Percentiles rank a stretch among this genome's conserved stretches.
phyloP scores from a whole-genome alignment of 768 basidiomycete species.

The Tricholoma terreum region DNA sequence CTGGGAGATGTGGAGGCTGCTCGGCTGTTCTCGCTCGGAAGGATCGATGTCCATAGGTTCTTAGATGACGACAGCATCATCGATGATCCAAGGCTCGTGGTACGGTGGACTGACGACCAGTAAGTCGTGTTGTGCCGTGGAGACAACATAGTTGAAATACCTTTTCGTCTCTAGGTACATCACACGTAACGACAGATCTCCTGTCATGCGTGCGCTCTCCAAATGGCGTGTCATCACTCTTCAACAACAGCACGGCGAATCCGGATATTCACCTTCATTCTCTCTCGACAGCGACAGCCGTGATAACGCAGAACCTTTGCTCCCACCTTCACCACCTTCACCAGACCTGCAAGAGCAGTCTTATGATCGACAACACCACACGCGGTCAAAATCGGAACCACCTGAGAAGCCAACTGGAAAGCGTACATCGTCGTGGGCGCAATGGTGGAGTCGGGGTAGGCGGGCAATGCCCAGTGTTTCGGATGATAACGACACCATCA shows the following conservation, averaged over 20 bases:
- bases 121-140: constrained; percentile 32
- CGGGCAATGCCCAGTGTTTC: constrained; percentile 24
- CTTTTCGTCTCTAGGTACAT: constrained; percentile 54
- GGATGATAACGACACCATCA: constrained; percentile 4
- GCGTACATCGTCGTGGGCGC: constrained; percentile 70
- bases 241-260: constrained; percentile 20
- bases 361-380: constrained; percentile 22
- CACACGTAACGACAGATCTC: constrained; percentile 70
- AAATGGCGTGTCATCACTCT: constrained; percentile 59
- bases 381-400: constrained; percentile 40
- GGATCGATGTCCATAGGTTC: constrained; percentile 63
- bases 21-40: constrained; percentile 53
- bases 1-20: constrained; percentile 53
- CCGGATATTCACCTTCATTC: constrained; percentile 30
- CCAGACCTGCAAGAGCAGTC: constrained; percentile 19
- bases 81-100: constrained; percentile 61
- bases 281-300: constrained; percentile 34
- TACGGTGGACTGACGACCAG: constrained; percentile 69
- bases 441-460: constrained; percentile 78
- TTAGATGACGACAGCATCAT: constrained; percentile 63
- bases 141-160: not conserved
- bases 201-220: constrained; percentile 70
- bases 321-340: constrained; percentile 22
- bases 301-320: constrained; percentile 17
- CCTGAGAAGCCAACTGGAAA: constrained; percentile 30